phyloP scores from a whole-genome alignment of 2,329 filamentous ascomycete genomes.

The Fusarium sp. region DNA sequence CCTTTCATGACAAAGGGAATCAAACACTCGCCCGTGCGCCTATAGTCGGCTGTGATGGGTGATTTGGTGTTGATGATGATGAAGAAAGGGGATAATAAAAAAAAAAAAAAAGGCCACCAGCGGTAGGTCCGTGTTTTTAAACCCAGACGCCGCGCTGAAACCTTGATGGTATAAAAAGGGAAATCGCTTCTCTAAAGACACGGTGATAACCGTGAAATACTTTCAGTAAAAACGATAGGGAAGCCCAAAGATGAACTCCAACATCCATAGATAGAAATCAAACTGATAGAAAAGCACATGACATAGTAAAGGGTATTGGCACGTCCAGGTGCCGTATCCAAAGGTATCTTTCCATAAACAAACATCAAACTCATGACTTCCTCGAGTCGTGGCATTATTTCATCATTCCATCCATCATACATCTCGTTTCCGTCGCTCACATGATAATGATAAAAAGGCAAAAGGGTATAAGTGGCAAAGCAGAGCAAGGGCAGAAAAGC shows the following conservation, averaged over 20 bases:
- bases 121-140: conserved; percentile 10
- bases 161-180: background rate
- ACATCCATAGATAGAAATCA: background rate
- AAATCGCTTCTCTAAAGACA: conserved; percentile 19
- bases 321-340: conserved; percentile 18
- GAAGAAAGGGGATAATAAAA: background rate
- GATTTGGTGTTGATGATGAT: conserved; percentile 7
- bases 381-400: conserved; percentile 29
- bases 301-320: conserved; percentile 36
- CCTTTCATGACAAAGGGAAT: conserved; percentile 30
- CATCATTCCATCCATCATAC: conserved; percentile 28
- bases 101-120: background rate
- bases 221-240: conserved; percentile 1
- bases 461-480: conserved; percentile 26
- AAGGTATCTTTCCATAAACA: conserved; percentile 27
- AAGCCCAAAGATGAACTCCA: conserved; percentile 14
- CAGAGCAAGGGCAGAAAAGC: conserved; percentile 8
- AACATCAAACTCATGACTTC: conserved; percentile 34
- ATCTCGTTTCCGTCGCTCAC: conserved; percentile 27
- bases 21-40: conserved; percentile 29
- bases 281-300: conserved; percentile 11
- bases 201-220: background rate
- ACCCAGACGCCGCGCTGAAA: conserved; percentile 11
- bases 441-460: conserved; percentile 15
- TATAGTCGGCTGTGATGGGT: conserved; percentile 19